Base-by-base conservation (phyloP, 2,329 filamentous ascomycete genomes). In the Aureobasidium sp. region DNA sequence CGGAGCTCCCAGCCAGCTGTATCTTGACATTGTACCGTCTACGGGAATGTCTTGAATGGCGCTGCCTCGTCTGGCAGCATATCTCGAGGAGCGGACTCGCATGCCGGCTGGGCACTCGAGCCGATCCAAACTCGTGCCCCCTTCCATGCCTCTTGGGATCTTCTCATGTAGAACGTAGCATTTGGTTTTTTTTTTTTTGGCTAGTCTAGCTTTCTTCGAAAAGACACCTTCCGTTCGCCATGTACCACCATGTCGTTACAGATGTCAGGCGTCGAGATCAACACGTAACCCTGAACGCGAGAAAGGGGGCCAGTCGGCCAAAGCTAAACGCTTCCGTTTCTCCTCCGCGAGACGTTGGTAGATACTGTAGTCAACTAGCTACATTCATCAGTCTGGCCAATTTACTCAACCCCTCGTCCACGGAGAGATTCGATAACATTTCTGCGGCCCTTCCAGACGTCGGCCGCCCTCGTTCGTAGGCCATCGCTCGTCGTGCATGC, bases 231-330 rank as follows among this genome's bases (percentile, higher is more conserved):
- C 33, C 37, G 8, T 9, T 35, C 19, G 11, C n/a, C 19, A 46
- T 46, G 27, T 23, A 43, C 38, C 37, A 35, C 40, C 40, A 57
- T 46, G 53, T 46, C 21, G 53, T 57, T 57, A 35, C 53, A 57
- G 21, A 40, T 25, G 49, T 25, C 19, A 13, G 21, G 53, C 40
- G 53, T 19, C 15, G 38, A 25, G 53, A 57, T 57, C 38, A 45
- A 15, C 53, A 57, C 53, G 53, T 57, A 57, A 57, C 53, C 53
- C 40, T 57, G 53, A 46, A 45, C 31, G 53, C 53, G 40, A 57
- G 53, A 57, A 57, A 57, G 53, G 53, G 53, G 53, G 27, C 38
- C 27, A 40, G 53, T 57, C 53, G 53, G 53, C 38, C 51, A 43
- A 46, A 46, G 38, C 53, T 46, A 46, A 57, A 57, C 38, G 53